phyloP scores from a whole-genome alignment of 495 filamentous ascomycete genomes.

The Neurospora hispaniola region DNA sequence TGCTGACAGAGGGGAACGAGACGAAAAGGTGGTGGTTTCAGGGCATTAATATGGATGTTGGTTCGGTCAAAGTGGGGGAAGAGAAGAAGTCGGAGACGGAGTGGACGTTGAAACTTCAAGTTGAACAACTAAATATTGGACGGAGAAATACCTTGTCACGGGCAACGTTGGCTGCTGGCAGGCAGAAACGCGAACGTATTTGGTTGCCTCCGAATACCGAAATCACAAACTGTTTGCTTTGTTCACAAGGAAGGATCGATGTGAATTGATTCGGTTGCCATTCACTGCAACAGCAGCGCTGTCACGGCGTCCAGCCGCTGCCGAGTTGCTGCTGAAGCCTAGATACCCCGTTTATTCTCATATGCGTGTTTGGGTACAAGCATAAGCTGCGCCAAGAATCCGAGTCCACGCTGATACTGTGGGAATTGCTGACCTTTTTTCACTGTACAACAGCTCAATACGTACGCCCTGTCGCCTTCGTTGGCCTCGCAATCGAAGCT shows the following conservation, averaged over 20 bases:
- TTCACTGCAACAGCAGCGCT: not conserved
- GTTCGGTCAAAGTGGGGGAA: not conserved
- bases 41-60: not conserved
- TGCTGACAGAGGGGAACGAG: not conserved
- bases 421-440: not conserved
- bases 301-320: not conserved
- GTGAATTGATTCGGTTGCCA: not conserved
- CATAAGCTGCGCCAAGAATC: not conserved
- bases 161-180: not conserved
- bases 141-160: not conserved
- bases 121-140: no score
- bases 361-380: not conserved
- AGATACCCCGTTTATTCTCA: not conserved
- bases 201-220: not conserved
- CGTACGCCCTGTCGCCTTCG: not conserved
- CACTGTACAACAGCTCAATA: not conserved
- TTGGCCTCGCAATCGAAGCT: not conserved
- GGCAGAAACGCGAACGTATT: not conserved
- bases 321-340: not conserved
- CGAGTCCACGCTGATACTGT: not conserved
- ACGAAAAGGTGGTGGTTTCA: not conserved
- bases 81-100: not conserved
- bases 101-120: not conserved
- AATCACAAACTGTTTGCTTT: not conserved
- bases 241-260: not conserved